Base-by-base conservation (phyloP, 768 basidiomycete species). In the Rhizopogon sp. region DNA sequence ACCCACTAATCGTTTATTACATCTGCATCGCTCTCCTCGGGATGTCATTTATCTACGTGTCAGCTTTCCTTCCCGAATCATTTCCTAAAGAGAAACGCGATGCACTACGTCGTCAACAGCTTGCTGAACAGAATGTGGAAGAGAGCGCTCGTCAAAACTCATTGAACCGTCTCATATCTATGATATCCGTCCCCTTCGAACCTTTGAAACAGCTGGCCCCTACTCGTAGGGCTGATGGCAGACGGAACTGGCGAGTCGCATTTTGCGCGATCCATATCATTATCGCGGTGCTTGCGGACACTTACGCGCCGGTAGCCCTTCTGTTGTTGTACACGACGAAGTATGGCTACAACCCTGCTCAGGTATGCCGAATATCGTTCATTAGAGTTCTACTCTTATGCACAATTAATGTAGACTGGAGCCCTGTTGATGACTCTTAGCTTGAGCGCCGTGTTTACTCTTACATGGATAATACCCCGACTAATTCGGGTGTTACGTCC, bases 1-100 rank as follows among this genome's bases (percentile, higher is more conserved):
- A 70, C 35, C 49, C 61, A 8, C 43, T 62, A 0, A 56, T 61
- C 0, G 70, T 72, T 9, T 68, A 62, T 41, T 56, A 62, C 29
- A 37, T 60, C 6, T 57, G 62, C 6, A 49, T 49, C 1, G 52
- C 44, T 1, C 45, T 71, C n/a, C 60, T 61, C 40, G 40, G 43
- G 6, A 16, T 40, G 3, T 53, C 44, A 16, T 53, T 68, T 33
- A 16, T 70, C 10, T 72, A 69, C 40, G 54, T 64, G 1, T 29
- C 50, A n/a, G 47, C 52, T 10, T 16, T 68, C 22, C 61, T 72
- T 3, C 70, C 70, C 1, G 71, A 72, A 55, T 64, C 71, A 10
- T 66, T 72, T 20, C 58, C 65, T 0, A 51, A 68, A 35, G 58
- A 62, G 11, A 66, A 63, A 28, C 58, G 64, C 17, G 58, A 59